These are phyloP conservation scores for Cryptococcus sp. DNA, from an alignment of 1,284 basidiomycete genomes.

Conservation along the genomic window DNA sequence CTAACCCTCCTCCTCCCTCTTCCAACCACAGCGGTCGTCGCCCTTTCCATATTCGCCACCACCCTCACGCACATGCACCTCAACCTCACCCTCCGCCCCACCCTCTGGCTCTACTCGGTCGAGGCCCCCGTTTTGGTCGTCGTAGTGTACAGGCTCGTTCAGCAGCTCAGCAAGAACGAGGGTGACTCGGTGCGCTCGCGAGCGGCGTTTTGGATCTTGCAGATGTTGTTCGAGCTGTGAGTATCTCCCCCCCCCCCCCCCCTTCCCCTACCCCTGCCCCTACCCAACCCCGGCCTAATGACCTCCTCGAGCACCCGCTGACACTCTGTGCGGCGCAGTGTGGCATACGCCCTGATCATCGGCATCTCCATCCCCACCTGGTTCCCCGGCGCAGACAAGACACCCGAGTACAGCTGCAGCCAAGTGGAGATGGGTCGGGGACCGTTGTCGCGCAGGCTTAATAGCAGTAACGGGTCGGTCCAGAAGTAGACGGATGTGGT, in stretches of 20 bases:
- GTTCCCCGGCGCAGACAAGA: slow-evolving; percentile 12
- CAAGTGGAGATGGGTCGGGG: slow-evolving; percentile 3
- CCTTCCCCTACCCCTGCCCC: not conserved
- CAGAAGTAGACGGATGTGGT: too few species aligned
- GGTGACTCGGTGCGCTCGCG: slow-evolving; percentile 9
- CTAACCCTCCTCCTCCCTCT: not conserved
- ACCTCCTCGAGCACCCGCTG: not conserved
- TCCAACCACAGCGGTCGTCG: slow-evolving; percentile 15
- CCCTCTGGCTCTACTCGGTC: slow-evolving; percentile 8
- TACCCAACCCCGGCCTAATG: too few species aligned
- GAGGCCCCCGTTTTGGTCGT: slow-evolving; percentile 7
- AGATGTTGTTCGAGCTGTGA: slow-evolving; percentile 26
- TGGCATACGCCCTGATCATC: slow-evolving; percentile 13
- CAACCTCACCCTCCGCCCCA: slow-evolving; percentile 6
- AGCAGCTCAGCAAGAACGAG: slow-evolving; percentile 3
- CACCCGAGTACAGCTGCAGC: not conserved
- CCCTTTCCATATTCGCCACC: slow-evolving; percentile 13
- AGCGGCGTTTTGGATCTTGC: slow-evolving; percentile 27
- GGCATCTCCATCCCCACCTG: slow-evolving; percentile 15
- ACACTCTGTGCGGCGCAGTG: slow-evolving; percentile 6
- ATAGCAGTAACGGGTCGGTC: too few species aligned
- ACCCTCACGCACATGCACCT: slow-evolving; percentile 16
- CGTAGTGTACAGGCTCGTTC: slow-evolving; percentile 13
- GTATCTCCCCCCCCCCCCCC: not conserved
- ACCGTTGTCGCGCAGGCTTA: not conserved